Conservation (phyloP, 2,329 filamentous ascomycete genomes). For the Podosphaera xanthii region DNA sequence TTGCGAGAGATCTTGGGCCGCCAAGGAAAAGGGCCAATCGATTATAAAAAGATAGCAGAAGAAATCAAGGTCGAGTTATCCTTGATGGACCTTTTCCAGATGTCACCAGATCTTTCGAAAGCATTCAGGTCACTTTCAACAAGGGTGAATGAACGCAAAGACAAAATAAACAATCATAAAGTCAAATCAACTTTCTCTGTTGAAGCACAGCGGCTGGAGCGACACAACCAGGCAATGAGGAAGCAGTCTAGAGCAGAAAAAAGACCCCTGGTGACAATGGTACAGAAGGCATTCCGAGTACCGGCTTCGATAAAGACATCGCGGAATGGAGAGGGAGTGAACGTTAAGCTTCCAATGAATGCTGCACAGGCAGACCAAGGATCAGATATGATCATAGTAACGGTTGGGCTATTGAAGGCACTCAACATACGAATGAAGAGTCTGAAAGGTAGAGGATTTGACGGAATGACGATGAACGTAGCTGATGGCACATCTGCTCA, state of each 20-base stretch:
- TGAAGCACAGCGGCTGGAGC: too few relatives aligned
- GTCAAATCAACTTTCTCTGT: too few relatives aligned
- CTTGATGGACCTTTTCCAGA: conserved; percentile 1
- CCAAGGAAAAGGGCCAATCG: too few relatives aligned
- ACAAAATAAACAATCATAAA: too few relatives aligned
- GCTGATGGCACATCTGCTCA: not conserved
- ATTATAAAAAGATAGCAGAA: not conserved
- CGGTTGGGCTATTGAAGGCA: not conserved
- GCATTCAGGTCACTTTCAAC: not conserved
- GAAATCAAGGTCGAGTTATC: not conserved
- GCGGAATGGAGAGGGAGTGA: not conserved
- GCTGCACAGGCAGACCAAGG: not conserved
- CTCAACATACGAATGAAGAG: not conserved
- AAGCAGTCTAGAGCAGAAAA: not conserved
- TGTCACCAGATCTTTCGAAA: not conserved
- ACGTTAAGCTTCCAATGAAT: not conserved
- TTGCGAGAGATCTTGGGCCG: too few relatives aligned
- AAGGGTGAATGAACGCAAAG: not conserved
- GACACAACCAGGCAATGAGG: too few relatives aligned
- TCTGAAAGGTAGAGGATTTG: not conserved
- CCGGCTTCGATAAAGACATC: not conserved
- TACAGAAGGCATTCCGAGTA: not conserved
- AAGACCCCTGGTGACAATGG: too few relatives aligned
- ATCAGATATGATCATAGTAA: not conserved
- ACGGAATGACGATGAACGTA: not conserved